Percentiles rank a stretch among this genome's conserved stretches.
Conservation (phyloP, 176 grass and related monocot genomes). For the Carex parvula region DNA sequence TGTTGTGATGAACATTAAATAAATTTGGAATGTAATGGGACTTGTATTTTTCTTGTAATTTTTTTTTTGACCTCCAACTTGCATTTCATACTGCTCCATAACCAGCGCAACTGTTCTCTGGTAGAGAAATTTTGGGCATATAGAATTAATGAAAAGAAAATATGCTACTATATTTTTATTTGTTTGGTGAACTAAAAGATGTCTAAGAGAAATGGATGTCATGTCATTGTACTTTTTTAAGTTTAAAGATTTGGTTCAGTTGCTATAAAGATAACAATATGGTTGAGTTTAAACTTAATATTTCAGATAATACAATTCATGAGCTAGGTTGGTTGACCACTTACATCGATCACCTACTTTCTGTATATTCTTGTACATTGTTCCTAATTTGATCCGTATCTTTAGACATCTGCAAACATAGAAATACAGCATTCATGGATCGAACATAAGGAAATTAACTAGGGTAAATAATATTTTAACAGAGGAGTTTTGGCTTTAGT, state of each 20-base stretch:
- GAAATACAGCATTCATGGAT: background rate
- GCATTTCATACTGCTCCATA: too few relatives aligned
- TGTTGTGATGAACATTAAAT: background rate
- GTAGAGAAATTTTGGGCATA: too few relatives aligned
- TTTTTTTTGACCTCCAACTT: background rate
- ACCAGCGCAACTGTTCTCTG: too few relatives aligned
- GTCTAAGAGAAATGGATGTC: too few relatives aligned
- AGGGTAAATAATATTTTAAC: too few relatives aligned
- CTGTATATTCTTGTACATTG: background rate
- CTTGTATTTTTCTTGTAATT: background rate
- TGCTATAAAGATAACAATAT: background rate
- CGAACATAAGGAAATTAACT: background rate
- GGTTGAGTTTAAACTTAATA: too few relatives aligned
- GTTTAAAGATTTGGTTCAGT: background rate
- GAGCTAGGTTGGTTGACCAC: background rate
- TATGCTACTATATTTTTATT: too few relatives aligned
- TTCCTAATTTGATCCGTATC: background rate
- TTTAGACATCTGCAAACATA: background rate
- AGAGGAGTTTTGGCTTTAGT: too few relatives aligned
- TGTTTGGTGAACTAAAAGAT: too few relatives aligned
- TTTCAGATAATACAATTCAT: background rate
- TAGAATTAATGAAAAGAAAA: too few relatives aligned
- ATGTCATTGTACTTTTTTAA: too few relatives aligned
- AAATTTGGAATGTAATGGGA: background rate
- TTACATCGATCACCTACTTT: background rate